phyloP scores from a whole-genome alignment of 495 filamentous ascomycete species.

The Penicillium alfredii region DNA sequence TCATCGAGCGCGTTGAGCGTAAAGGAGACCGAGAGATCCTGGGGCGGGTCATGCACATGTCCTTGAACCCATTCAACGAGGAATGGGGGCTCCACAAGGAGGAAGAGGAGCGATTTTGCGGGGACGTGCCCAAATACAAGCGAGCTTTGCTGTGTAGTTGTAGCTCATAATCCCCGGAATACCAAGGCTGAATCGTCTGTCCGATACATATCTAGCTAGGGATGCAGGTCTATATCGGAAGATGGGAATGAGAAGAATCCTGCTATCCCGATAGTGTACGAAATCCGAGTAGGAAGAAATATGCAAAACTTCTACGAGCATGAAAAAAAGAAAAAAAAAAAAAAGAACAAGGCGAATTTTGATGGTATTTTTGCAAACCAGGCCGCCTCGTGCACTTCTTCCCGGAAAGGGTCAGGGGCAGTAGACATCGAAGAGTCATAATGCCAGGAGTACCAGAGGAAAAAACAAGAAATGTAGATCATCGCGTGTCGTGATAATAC shows the following conservation, averaged over 20 bases:
- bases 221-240: too few relatives aligned
- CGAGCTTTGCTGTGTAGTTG: slow-evolving; percentile 91
- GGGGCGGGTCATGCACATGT: slow-evolving; percentile 68
- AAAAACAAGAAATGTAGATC: slow-evolving; percentile 5
- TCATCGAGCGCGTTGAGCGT: slow-evolving; percentile 83
- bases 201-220: too few relatives aligned
- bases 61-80: slow-evolving; percentile 76
- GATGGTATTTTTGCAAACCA: slow-evolving; percentile 25
- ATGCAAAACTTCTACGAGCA: too few relatives aligned
- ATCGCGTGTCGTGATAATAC: too few relatives aligned
- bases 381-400: slow-evolving; percentile 21
- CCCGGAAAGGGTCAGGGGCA: slow-evolving; percentile 17
- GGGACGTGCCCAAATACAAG: slow-evolving; percentile 73
- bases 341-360: too few relatives aligned
- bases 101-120: slow-evolving; percentile 78
- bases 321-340: too few relatives aligned
- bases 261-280: too few relatives aligned
- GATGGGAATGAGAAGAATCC: too few relatives aligned
- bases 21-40: slow-evolving; percentile 75
- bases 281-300: too few relatives aligned
- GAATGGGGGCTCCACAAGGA: slow-evolving; percentile 61
- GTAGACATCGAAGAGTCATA: slow-evolving; percentile 16
- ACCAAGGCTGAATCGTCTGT: too few relatives aligned
- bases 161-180: slow-evolving; percentile 49
- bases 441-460: background rate